phyloP scores from a whole-genome alignment of 768 basidiomycete species.

The Naganishia onofrii region DNA sequence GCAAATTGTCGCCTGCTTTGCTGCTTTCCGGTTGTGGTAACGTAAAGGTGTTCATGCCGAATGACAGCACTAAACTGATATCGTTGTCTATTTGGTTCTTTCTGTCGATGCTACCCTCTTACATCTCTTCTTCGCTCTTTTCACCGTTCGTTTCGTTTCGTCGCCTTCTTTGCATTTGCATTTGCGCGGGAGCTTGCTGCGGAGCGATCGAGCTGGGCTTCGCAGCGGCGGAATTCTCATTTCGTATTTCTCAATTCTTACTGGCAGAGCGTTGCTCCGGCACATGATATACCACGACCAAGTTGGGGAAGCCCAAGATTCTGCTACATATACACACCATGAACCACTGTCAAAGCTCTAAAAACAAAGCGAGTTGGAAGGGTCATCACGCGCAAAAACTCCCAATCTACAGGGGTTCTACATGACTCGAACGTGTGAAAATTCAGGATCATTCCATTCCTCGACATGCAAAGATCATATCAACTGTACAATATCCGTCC shows the following conservation, averaged over 20 bases:
- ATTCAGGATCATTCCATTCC: background rate
- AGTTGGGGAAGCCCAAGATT: no score
- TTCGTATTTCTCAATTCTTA: background rate
- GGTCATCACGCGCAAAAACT: no score
- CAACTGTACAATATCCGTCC: background rate
- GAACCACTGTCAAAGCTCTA: no score
- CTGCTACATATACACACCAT: no score
- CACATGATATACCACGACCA: no score
- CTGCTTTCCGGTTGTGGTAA: no score
- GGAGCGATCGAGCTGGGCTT: conserved; percentile 16
- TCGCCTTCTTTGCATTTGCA: background rate
- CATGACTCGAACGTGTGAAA: no score
- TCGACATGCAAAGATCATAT: conserved; percentile 1
- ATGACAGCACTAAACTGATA: background rate
- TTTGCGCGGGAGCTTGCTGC: conserved; percentile 7
- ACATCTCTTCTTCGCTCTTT: background rate
- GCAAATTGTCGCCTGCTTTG: background rate
- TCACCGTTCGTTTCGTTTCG: no score
- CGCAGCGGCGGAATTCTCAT: background rate
- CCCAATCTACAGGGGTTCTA: no score
- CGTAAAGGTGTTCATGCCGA: background rate
- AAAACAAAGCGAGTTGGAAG: no score
- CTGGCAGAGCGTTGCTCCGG: no score
- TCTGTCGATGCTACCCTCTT: background rate
- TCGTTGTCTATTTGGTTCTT: background rate